Evolutionary conservation across 495 filamentous ascomycete genomes (phyloP).

Genomic region (Chaetomidium leptoderma): DNA sequence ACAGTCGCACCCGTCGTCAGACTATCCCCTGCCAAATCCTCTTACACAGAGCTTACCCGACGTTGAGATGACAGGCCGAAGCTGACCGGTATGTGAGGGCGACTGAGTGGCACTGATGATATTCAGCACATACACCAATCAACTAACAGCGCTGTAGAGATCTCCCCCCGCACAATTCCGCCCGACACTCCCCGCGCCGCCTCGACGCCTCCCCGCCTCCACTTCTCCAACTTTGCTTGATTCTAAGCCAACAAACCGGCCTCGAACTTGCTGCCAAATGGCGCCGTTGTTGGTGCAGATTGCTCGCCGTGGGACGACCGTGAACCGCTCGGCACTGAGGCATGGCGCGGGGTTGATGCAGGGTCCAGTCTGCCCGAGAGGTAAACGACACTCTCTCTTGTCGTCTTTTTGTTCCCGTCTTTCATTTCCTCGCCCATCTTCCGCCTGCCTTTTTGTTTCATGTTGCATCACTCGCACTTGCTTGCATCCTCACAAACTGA

Average conservation of each 20-base stretch:
- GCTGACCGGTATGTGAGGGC: not conserved
- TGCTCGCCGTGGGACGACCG: constrained; percentile 18
- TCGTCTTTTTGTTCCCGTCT: not conserved
- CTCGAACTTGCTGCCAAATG: constrained; percentile 8
- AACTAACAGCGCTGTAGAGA: not conserved
- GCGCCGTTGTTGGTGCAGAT: constrained; percentile 18
- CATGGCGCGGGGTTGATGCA: constrained; percentile 11
- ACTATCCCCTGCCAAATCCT: not conserved
- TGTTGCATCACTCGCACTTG: not conserved
- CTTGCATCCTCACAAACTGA: not conserved
- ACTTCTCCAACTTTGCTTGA: not conserved
- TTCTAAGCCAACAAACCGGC: not conserved
- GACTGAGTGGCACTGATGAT: not conserved
- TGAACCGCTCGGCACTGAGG: constrained; percentile 14
- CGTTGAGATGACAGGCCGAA: not conserved
- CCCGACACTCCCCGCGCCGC: not conserved
- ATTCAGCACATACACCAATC: not conserved
- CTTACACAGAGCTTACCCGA: not conserved
- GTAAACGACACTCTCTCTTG: constrained; percentile 9
- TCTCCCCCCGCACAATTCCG: not conserved
- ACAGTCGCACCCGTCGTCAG: not conserved
- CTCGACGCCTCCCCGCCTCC: not conserved
- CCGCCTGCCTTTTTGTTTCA: not conserved
- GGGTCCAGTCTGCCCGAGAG: constrained; percentile 9
- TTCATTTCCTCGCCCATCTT: not conserved